Conservation (phyloP, 2,329 filamentous ascomycete genomes). For the Diaporthe ampelina region DNA sequence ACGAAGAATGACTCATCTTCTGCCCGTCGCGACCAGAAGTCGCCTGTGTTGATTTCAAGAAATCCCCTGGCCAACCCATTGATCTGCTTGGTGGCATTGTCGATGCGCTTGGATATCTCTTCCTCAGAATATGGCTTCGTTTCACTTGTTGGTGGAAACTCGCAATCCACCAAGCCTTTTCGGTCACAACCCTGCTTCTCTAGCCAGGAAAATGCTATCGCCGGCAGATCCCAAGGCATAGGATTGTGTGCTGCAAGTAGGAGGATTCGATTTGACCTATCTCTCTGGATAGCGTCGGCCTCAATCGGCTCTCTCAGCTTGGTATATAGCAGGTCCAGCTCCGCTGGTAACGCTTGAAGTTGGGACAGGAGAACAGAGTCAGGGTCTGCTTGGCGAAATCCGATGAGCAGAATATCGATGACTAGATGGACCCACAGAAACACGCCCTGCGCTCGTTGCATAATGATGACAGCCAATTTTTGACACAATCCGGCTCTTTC, state of each 20-base stretch:
- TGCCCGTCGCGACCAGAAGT: neutral
- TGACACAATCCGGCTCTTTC: neutral
- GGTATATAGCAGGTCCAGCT: conserved; percentile 8
- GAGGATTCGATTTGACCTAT: conserved; percentile 2
- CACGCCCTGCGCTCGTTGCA: conserved; percentile 6
- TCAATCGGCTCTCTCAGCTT: conserved; percentile 23
- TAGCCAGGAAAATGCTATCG: conserved; percentile 7
- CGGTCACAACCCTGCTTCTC: neutral
- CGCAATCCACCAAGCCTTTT: neutral
- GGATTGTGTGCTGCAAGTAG: neutral
- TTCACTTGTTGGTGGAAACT: neutral
- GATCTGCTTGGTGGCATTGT: neutral
- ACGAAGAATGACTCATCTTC: no score
- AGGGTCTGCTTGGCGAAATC: conserved; percentile 1
- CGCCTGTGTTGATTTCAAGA: neutral
- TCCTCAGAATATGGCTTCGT: neutral
- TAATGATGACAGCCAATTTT: neutral
- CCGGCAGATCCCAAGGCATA: neutral
- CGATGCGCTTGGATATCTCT: neutral
- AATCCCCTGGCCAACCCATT: neutral
- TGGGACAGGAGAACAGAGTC: neutral
- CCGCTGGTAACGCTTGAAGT: conserved; percentile 1
- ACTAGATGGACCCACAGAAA: conserved; percentile 37
- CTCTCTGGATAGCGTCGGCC: neutral
- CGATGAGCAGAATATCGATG: neutral